Evolutionary conservation across 1,284 basidiomycete species (phyloP).

Genomic region (Boletus albobrunnescens): DNA sequence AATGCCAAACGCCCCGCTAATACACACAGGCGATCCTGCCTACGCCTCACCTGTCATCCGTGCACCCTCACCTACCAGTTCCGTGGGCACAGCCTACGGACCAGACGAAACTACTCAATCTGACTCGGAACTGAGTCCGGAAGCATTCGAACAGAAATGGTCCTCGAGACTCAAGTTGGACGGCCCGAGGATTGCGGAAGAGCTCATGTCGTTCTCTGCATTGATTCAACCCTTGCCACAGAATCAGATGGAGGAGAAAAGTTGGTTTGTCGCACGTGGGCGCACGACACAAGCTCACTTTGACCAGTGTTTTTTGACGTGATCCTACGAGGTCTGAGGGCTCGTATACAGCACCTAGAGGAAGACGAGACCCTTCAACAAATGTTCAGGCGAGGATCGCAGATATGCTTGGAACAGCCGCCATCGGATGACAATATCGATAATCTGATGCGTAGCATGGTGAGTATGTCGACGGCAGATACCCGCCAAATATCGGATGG

Average conservation of each 20-base stretch:
- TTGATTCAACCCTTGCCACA: constrained; percentile 27
- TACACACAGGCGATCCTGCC: constrained; percentile 39
- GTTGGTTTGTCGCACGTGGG: constrained; percentile 16
- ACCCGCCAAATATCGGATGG: constrained; percentile 20
- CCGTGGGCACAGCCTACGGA: constrained; percentile 62
- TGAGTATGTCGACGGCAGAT: constrained; percentile 32
- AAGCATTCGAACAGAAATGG: constrained; percentile 52
- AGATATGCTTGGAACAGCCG: constrained; percentile 47
- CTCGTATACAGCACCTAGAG: constrained; percentile 51
- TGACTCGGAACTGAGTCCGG: constrained; percentile 51
- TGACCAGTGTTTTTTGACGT: constrained; percentile 39
- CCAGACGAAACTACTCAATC: constrained; percentile 56
- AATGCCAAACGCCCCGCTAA: constrained; percentile 30
- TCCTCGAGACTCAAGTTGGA: constrained; percentile 38
- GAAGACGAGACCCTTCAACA: constrained; percentile 66
- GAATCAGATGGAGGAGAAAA: constrained; percentile 32
- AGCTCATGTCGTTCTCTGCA: constrained; percentile 24
- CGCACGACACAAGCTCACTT: constrained; percentile 16
- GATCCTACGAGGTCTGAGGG: constrained; percentile 50
- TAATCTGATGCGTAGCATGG: constrained; percentile 61
- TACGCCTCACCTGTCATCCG: constrained; percentile 66
- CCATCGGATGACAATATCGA: constrained; percentile 57
- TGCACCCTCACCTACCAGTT: constrained; percentile 65
- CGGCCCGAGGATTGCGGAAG: constrained; percentile 31
- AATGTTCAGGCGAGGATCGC: constrained; percentile 52